Base-by-base conservation (phyloP, 2,329 filamentous ascomycete genomes). In the Xylaria digitata region DNA sequence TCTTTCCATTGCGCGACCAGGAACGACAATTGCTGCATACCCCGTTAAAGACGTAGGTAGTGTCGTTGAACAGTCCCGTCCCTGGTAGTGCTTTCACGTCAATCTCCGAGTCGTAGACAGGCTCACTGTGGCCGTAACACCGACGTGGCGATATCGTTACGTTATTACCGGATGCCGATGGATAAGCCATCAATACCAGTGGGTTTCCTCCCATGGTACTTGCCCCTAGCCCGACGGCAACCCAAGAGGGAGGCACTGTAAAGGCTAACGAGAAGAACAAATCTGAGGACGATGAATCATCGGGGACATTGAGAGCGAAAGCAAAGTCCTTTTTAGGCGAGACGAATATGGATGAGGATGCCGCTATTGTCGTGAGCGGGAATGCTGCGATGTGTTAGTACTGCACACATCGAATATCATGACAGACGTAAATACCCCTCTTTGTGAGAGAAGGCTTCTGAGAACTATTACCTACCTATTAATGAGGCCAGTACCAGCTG, bases 261-360 rank as follows among this genome's bases (percentile, higher is more conserved):
- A 84, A 82, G 65, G 83, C 81, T 17, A 89, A 71, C n/a, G 82
- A 82, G 75, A 89, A 86, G 77, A 82, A 88, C 45, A 88, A 73
- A 70, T 87, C 81, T 50, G 80, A 81, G 30, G 77, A 71, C 26
- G 79, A 78, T 17, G 56, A 11, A 63, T 83, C 91, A 77, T 89
- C 95, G 65, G 94, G 92, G 50, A 97, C 82, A 77, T 97, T 94
- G 9, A 97, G 74, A 21, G 87, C 88, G 64, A 86, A 84, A 7
- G 90, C 91, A 1, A 81, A 80, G 58, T 78, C 75, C 9, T 59
- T 58, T 5, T 66, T 37, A 1, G 74, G 75, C 1, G 75, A 71
- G 66, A 77, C 65, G 67, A 77, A 77, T 57, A 75, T 65, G 26
- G 75, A 75, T 5, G 71, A 64, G 17, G 73, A 65, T 49, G 67